Percentiles rank a stretch among this genome's conserved stretches.
Evolutionary conservation across 495 filamentous ascomycete species (phyloP).

Genomic region (Penicillium paradoxum): DNA sequence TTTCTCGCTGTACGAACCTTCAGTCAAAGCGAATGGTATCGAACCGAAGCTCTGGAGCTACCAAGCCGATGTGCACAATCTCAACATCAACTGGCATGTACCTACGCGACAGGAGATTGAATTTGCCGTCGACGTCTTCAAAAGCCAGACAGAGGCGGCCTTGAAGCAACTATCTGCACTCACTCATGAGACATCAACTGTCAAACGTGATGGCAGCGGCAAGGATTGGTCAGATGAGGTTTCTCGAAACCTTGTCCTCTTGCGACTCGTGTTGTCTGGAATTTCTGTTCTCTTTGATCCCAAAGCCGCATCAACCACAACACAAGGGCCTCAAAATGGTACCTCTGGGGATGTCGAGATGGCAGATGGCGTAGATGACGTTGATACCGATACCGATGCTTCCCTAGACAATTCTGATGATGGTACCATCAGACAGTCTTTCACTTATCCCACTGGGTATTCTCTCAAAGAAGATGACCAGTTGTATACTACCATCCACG

Average conservation of each 20-base stretch:
- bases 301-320: conserved; percentile 53
- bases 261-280: conserved; percentile 81
- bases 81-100: conserved; percentile 88
- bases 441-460: conserved; percentile 83
- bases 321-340: conserved; percentile 18
- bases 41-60: conserved; percentile 76
- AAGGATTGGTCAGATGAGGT: conserved; percentile 99
- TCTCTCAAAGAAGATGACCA: conserved; percentile 58
- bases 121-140: conserved; percentile 84
- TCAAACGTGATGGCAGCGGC: conserved; percentile 89
- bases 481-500: conserved; percentile 70
- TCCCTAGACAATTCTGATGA: conserved; percentile 70
- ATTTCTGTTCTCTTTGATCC: conserved; percentile 85
- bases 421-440: conserved; percentile 72
- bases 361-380: conserved; percentile 37
- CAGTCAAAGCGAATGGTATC: conserved; percentile 50
- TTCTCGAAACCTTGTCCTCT: conserved; percentile 77
- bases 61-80: conserved; percentile 58
- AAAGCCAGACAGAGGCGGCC: conserved; percentile 67
- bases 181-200: conserved; percentile 72
- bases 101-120: conserved; percentile 72
- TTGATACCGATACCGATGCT: conserved; percentile 59
- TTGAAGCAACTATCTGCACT: conserved; percentile 65
- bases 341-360: conserved; percentile 40
- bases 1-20: conserved; percentile 75